Percentiles rank a stretch among this genome's conserved stretches.
These are phyloP conservation scores for Eimeria necatrix DNA, from an alignment of 169 alveolate species.

Conservation along the genomic window DNA sequence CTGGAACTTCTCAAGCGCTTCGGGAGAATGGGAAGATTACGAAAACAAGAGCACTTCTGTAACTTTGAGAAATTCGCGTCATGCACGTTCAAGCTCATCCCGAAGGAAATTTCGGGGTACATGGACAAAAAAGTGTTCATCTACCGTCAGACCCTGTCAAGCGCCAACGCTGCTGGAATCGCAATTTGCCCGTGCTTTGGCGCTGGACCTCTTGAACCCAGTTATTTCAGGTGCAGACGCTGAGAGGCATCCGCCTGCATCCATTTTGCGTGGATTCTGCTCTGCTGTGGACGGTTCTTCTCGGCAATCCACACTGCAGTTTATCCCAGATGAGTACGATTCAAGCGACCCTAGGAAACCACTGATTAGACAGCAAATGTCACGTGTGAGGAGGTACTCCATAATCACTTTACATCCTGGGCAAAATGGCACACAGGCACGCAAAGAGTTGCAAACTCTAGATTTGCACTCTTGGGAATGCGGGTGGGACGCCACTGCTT, in stretches of 20 bases:
- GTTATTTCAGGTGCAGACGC: background rate
- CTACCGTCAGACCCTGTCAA: background rate
- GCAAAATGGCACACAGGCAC: background rate
- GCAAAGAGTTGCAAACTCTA: slow-evolving; percentile 11
- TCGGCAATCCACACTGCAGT: background rate
- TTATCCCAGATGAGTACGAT: background rate
- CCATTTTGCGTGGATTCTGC: background rate
- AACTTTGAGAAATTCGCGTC: background rate
- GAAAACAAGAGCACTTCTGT: background rate
- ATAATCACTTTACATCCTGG: slow-evolving; percentile 64
- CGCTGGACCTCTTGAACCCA: slow-evolving; percentile 53
- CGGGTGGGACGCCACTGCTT: background rate
- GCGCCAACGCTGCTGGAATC: slow-evolving; percentile 65
- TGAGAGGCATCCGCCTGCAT: background rate
- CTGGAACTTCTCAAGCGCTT: background rate
- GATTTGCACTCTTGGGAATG: background rate
- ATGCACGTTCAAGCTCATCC: background rate
- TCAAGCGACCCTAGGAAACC: background rate
- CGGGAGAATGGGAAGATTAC: slow-evolving; percentile 1
- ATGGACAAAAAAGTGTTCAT: too few species aligned
- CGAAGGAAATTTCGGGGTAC: background rate
- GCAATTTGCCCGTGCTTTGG: slow-evolving; percentile 66
- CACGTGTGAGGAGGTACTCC: slow-evolving; percentile 32
- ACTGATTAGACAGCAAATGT: background rate
- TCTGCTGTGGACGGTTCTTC: background rate